These are phyloP conservation scores for Aspergillus egyptiacus DNA, from an alignment of 495 filamentous ascomycete species.

Conservation along the genomic window DNA sequence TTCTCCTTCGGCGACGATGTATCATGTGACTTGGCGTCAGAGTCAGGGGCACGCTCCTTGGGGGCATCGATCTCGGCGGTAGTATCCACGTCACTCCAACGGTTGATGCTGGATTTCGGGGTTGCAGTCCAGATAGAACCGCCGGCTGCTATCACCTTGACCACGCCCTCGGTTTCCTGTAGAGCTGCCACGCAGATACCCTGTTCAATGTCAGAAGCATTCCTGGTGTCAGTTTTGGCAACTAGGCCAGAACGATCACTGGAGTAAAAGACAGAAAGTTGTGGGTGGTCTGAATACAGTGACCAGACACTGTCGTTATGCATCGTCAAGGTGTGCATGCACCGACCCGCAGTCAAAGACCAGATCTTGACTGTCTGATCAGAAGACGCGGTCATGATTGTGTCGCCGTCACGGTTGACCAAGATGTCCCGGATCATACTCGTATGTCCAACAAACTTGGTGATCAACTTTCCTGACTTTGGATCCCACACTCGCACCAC, in stretches of 20 bases:
- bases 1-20: constrained; percentile 7
- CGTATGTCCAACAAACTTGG: constrained; percentile 96
- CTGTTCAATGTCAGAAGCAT: constrained; percentile 75
- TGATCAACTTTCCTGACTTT: constrained; percentile 79
- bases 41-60: constrained; percentile 41
- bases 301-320: constrained; percentile 98
- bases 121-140: constrained; percentile 93
- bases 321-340: constrained; percentile 97
- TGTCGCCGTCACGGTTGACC: constrained; percentile 81
- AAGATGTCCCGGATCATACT: constrained; percentile 90
- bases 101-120: constrained; percentile 87
- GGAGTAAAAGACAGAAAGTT: constrained; percentile 86
- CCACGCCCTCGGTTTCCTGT: constrained; percentile 85
- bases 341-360: constrained; percentile 89
- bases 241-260: constrained; percentile 86
- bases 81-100: constrained; percentile 86
- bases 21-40: constrained; percentile 6
- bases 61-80: constrained; percentile 52
- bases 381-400: constrained; percentile 88
- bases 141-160: constrained; percentile 72
- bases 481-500: constrained; percentile 93
- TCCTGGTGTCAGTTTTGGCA: constrained; percentile 85
- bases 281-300: constrained; percentile 80
- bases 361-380: constrained; percentile 97
- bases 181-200: constrained; percentile 81